These are phyloP conservation scores for Magnusiomyces suaveolens DNA, from an alignment of 1,139 yeast species.

Conservation along the genomic window DNA sequence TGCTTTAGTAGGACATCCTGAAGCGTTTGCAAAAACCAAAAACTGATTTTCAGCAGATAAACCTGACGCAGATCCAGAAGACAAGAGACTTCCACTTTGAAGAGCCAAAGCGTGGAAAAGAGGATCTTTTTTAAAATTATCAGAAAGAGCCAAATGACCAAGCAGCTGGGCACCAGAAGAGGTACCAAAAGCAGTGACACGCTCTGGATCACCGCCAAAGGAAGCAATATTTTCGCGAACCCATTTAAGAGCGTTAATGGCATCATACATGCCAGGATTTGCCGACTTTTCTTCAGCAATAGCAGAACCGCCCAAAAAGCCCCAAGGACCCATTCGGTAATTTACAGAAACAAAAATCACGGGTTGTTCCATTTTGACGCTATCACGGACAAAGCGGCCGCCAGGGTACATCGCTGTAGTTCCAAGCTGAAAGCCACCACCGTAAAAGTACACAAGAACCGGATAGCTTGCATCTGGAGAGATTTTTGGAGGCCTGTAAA, in stretches of 20 bases:
- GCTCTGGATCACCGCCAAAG: constrained; percentile 35
- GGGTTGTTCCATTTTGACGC: constrained; percentile 17
- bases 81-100: constrained; percentile 12
- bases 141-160: constrained; percentile 24
- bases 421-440: constrained; percentile 27
- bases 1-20: constrained; percentile 15
- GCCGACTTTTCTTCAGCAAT: constrained; percentile 18
- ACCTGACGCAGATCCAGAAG: constrained; percentile 11
- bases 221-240: constrained; percentile 28
- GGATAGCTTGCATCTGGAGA: constrained; percentile 17
- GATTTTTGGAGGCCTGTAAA: constrained; percentile 17
- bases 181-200: constrained; percentile 33
- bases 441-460: constrained; percentile 28
- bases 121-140: constrained; percentile 18
- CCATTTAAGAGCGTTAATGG: constrained; percentile 34
- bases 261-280: constrained; percentile 32
- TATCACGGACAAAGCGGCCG: constrained; percentile 11
- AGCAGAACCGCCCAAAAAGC: constrained; percentile 25
- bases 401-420: constrained; percentile 15
- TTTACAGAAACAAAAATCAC: constrained; percentile 19
- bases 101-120: constrained; percentile 28
- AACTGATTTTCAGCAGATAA: constrained; percentile 17
- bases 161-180: constrained; percentile 34
- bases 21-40: constrained; percentile 11
- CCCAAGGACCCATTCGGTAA: constrained; percentile 28